These are phyloP conservation scores for Penicillium italicum DNA, from an alignment of 2,329 filamentous ascomycete genomes.

Conservation along the genomic window DNA sequence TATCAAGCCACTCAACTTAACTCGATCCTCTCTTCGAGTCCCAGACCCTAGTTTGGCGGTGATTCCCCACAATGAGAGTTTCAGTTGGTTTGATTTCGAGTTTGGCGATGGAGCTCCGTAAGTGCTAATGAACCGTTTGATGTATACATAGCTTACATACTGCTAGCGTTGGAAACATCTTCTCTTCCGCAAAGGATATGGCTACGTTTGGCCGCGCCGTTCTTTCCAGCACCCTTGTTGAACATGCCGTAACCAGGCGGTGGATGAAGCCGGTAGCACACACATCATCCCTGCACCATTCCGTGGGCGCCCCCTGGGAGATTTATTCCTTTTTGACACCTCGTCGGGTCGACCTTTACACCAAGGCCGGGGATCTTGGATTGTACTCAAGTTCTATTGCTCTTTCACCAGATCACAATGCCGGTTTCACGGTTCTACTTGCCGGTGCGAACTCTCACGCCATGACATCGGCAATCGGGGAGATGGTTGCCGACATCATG, in stretches of 20 bases:
- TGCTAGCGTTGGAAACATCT: slow-evolving; percentile 44
- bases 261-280: slow-evolving; percentile 46
- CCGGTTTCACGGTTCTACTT: slow-evolving; percentile 24
- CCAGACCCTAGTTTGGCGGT: slow-evolving; percentile 22
- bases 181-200: slow-evolving; percentile 45
- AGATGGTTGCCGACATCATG: slow-evolving; percentile 16
- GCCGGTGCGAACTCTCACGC: slow-evolving; percentile 15
- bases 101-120: slow-evolving; percentile 44
- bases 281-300: slow-evolving; percentile 38
- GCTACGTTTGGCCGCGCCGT: slow-evolving; percentile 45
- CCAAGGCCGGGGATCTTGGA: slow-evolving; percentile 26
- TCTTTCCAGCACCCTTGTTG: slow-evolving; percentile 38
- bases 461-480: slow-evolving; percentile 7
- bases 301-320: slow-evolving; percentile 47
- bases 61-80: slow-evolving; percentile 35
- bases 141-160: not conserved
- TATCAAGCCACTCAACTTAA: slow-evolving; percentile 41
- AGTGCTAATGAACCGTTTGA: slow-evolving; percentile 9
- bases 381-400: slow-evolving; percentile 24
- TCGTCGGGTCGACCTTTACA: slow-evolving; percentile 23
- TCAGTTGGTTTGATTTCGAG: slow-evolving; percentile 34
- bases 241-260: slow-evolving; percentile 37
- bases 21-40: slow-evolving; percentile 29
- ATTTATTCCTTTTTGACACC: slow-evolving; percentile 25
- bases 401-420: slow-evolving; percentile 25